Conservation (phyloP, 306 rosid species). For the Hylodesmum podocarpum region DNA sequence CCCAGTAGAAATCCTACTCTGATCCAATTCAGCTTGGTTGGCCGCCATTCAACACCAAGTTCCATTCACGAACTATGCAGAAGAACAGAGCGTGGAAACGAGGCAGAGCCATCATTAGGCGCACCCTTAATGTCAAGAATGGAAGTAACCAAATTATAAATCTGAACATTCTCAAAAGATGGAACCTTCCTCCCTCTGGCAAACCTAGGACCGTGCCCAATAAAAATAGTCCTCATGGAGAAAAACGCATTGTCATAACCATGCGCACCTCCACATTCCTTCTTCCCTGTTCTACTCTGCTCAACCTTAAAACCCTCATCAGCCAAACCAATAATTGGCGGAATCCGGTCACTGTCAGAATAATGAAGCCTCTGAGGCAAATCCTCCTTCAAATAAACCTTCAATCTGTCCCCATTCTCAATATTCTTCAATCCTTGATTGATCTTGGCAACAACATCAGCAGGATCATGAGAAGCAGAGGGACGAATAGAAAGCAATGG, state of each 20-base stretch:
- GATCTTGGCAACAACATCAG: conserved; percentile 52
- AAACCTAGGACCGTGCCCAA: conserved; percentile 93
- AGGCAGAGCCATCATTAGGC: conserved; percentile 71
- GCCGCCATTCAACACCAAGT: background rate
- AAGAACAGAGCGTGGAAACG: conserved; percentile 64
- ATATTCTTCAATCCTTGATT: conserved; percentile 68
- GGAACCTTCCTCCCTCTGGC: conserved; percentile 74
- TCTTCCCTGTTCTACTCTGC: conserved; percentile 42
- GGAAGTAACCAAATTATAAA: conserved; percentile 80
- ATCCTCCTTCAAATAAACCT: conserved; percentile 76
- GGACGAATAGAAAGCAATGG: conserved; percentile 83
- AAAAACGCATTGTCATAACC: conserved; percentile 84
- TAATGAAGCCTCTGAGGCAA: conserved; percentile 82
- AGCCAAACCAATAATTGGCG: conserved; percentile 71
- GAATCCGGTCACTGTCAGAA: conserved; percentile 58
- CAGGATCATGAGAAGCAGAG: conserved; percentile 32
- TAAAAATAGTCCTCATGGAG: conserved; percentile 88
- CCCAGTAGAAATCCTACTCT: background rate
- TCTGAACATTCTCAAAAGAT: conserved; percentile 85
- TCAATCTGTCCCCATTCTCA: conserved; percentile 62
- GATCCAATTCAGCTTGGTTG: background rate
- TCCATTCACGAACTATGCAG: conserved; percentile 40
- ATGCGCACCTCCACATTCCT: conserved; percentile 87
- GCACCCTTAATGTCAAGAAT: conserved; percentile 77
- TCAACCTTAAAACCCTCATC: conserved; percentile 79